Base-by-base conservation (phyloP, 352 stramenopile genomes). In the Globisporangium carolinianum region DNA sequence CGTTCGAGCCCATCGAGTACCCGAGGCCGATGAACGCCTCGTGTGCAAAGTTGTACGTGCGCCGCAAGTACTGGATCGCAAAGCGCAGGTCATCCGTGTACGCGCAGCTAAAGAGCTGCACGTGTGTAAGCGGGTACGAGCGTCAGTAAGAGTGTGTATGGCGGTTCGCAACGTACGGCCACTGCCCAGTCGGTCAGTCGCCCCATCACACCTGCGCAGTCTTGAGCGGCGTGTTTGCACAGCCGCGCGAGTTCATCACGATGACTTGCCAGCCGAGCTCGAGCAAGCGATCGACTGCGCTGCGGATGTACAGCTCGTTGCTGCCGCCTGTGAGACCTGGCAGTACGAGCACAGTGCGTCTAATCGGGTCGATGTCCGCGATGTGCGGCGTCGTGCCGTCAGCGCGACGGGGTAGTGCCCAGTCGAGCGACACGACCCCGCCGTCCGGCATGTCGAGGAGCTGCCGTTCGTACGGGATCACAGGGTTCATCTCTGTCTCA, bases 1-100 rank as follows among this genome's bases (percentile, higher is more conserved):
- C 72, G 60, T 93, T 93, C 14, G 78, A 77, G 35, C 83, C 83
- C 69, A 89, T 84, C 32, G 78, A 93, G 55, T 87, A 93, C 1
- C 83, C 83, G 9, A 85, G 68, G 4, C 60, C 81, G 5, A 93
- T 58, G 60, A 87, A 79, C 5, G 69, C 58, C 47, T 83, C 64
- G 5, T 49, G 10, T 17, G 11, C 6, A 49, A 89, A 89, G 10
- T 73, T 60, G 63, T 84, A 86, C 49, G 62, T 69, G 1, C 56
- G 51, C 7, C 50, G 37, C 17, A 93, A 60, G n/a, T 70, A 58
- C 43, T 74, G 55, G 42, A 79, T 39, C 10, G 87, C 72, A 47
- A 71, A 74, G 36, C 61, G 80, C 41, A 83, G 47, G 45, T 84
- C 74, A 17, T 75, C 69, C 10, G 74, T 84, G 67, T 79, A 78